Conservation (phyloP, 176 grass and related monocot genomes). For the Aegilops umbellulata region DNA sequence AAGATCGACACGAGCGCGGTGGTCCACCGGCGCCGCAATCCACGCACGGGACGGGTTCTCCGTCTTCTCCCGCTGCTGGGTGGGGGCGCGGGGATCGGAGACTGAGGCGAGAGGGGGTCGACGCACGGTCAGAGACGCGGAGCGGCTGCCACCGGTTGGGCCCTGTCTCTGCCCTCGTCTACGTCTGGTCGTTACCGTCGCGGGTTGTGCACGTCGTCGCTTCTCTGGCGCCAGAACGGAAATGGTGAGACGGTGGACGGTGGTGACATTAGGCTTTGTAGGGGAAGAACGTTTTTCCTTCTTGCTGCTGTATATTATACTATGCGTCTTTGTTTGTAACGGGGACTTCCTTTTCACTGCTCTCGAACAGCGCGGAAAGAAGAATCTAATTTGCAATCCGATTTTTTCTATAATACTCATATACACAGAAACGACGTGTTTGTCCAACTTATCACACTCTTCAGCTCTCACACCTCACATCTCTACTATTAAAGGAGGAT, state of each 20-base stretch:
- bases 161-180: background rate
- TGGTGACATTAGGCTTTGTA: too few relatives aligned
- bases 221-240: background rate
- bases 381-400: too few relatives aligned
- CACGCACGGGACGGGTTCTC: background rate
- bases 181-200: background rate
- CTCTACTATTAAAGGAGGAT: too few relatives aligned
- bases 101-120: background rate
- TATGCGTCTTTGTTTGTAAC: too few relatives aligned
- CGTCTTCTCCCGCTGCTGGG: background rate
- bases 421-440: too few relatives aligned
- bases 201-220: background rate
- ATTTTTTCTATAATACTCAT: too few relatives aligned
- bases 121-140: constrained; percentile 4
- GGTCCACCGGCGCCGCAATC: background rate
- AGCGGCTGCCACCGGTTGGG: background rate
- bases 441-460: too few relatives aligned
- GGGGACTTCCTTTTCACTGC: too few relatives aligned
- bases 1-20: background rate
- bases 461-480: too few relatives aligned
- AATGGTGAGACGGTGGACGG: background rate
- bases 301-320: too few relatives aligned
- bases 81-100: background rate
- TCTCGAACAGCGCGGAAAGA: too few relatives aligned
- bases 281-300: too few relatives aligned